phyloP scores from a whole-genome alignment of 2,329 filamentous ascomycete genomes.

The Triangularia verruculosa region DNA sequence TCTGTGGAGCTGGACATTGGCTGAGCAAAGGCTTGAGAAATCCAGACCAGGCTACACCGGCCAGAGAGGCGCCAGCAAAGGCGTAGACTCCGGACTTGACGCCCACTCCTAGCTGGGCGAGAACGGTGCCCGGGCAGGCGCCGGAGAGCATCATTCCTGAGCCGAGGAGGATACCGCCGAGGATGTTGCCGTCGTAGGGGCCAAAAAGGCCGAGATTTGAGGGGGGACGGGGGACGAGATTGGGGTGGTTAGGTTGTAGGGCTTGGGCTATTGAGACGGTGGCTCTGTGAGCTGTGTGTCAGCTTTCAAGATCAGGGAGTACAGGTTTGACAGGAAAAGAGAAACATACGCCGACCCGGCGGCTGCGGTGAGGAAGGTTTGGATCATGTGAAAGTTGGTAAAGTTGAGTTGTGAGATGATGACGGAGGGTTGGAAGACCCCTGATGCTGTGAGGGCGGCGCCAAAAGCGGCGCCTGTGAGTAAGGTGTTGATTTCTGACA shows the following conservation, averaged over 20 bases:
- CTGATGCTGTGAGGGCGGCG: slow-evolving; percentile 56
- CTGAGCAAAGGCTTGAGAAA: slow-evolving; percentile 39
- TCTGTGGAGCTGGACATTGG: background rate
- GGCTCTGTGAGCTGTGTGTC: slow-evolving; percentile 35
- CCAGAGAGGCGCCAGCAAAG: slow-evolving; percentile 52
- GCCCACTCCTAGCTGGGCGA: slow-evolving; percentile 57
- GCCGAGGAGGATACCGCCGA: slow-evolving; percentile 61
- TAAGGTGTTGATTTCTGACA: slow-evolving; percentile 22
- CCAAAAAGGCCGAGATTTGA: slow-evolving; percentile 53
- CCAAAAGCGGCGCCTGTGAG: slow-evolving; percentile 58
- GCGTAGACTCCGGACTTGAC: slow-evolving; percentile 51
- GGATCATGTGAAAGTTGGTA: slow-evolving; percentile 62
- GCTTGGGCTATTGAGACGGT: slow-evolving; percentile 46
- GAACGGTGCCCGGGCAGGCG: slow-evolving; percentile 63
- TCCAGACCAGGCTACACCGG: slow-evolving; percentile 52
- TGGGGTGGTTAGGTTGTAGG: slow-evolving; percentile 41
- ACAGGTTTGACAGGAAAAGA: background rate
- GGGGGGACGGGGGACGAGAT: slow-evolving; percentile 46
- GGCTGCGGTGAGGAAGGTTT: slow-evolving; percentile 61
- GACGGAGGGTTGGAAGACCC: slow-evolving; percentile 57
- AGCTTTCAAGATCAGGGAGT: background rate
- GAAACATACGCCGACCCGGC: slow-evolving; percentile 59
- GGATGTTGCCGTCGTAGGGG: slow-evolving; percentile 60
- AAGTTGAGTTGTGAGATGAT: slow-evolving; percentile 61
- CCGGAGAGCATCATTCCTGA: slow-evolving; percentile 65